Base-by-base conservation (phyloP, 176 grass and related monocot genomes). In the Musa itinerans region DNA sequence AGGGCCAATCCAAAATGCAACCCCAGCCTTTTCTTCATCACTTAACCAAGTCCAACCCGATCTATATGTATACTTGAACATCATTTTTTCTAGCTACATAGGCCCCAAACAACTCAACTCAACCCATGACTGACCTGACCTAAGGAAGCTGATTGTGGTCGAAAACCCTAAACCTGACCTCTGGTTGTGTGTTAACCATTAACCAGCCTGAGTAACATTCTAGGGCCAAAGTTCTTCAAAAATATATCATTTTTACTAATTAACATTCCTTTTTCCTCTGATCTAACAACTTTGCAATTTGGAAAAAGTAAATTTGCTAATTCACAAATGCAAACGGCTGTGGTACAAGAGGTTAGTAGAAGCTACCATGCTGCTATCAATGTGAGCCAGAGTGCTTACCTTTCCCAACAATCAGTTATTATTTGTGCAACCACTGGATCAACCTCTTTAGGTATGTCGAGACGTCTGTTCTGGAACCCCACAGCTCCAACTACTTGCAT, bases 401-500 rank as follows among this genome's bases (percentile, higher is more conserved):
- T 92, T 59, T 94, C 90, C 95, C 95, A 99, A 78, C 95, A 99
- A 72, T 90, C 85, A 78, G 83, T 85, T 75, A 94, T 99, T 89
- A 99, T 99, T 77, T 58, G 82, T 75, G 95, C 86, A 61, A 89
- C 88, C 73, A 87, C 77, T 20, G 86, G 85, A 74, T 99, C 84
- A 11, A 99, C 54, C 61, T 94, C 84, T 72, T 84, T 69, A 58
- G 95, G 90, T 53, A 99, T 92, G 19, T 94, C 95, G 67, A 99
- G 83, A 86, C 88, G 88, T 81, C 75, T 99, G 73, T 99, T 89
- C 75, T 99, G 95, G 78, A 99, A 94, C 20, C 95, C 95, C 83
- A 99, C 95, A 84, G 85, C 90, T 72, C 88, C 90, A 75, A 99
- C 90, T 67, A 99, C 95, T 89, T 99, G 95, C 95, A 94, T 99